Conservation (phyloP, 495 filamentous ascomycete species). For the Achaetomiella virescens region DNA sequence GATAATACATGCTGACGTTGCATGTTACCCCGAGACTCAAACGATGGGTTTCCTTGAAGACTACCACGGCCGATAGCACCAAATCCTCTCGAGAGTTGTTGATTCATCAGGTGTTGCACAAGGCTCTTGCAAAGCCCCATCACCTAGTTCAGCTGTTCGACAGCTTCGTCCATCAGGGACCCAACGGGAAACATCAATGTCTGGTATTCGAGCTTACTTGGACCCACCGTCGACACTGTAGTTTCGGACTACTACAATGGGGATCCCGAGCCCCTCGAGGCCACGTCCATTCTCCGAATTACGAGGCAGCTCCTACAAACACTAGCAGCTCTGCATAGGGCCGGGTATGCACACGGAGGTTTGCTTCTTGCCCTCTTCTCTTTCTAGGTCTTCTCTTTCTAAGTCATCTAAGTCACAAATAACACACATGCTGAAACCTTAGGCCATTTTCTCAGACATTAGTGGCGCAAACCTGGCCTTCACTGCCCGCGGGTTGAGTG, state of each 20-base stretch:
- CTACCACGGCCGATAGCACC: constrained; percentile 23
- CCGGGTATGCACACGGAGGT: constrained; percentile 27
- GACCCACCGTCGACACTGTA: constrained; percentile 26
- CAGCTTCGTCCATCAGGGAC: constrained; percentile 34
- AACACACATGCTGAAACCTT: no score
- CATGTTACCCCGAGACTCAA: not conserved
- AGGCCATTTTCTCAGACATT: no score
- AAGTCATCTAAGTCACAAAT: no score
- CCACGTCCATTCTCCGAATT: constrained; percentile 14
- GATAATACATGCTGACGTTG: no score
- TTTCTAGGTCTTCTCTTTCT: no score
- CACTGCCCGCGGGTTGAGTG: constrained; percentile 13
- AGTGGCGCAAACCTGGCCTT: constrained; percentile 19
- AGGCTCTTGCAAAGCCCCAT: not conserved
- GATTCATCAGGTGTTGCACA: not conserved
- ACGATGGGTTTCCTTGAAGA: constrained; percentile 37
- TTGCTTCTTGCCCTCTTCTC: no score
- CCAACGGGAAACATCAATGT: constrained; percentile 41
- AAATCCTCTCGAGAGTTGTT: not conserved
- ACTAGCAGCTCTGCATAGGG: constrained; percentile 28
- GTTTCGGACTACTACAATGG: constrained; percentile 17
- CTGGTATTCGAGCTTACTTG: constrained; percentile 41
- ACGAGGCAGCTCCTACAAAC: constrained; percentile 27
- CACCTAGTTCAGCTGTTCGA: constrained; percentile 36
- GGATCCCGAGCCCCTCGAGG: not conserved